These are phyloP conservation scores for Camelina laxa DNA, from an alignment of 345 rosid species.

Conservation along the genomic window DNA sequence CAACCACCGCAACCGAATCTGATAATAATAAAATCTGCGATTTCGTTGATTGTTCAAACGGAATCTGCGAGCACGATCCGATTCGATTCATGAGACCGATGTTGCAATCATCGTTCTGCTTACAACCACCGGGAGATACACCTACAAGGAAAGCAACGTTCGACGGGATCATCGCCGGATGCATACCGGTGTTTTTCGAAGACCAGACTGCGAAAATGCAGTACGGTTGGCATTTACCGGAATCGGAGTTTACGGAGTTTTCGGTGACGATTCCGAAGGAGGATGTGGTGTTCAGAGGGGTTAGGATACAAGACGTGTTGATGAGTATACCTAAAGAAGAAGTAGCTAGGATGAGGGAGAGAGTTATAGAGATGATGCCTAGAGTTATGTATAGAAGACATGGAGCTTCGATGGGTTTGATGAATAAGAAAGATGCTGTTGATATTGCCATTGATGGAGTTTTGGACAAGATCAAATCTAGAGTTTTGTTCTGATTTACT, in stretches of 20 bases:
- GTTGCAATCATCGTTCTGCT: constrained; percentile 73
- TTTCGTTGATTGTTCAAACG: constrained; percentile 86
- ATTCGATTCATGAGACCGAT: constrained; percentile 78
- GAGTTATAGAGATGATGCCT: constrained; percentile 70
- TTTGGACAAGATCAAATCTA: constrained; percentile 59
- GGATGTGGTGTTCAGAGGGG: constrained; percentile 75
- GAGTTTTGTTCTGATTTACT: constrained; percentile 32
- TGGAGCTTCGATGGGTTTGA: constrained; percentile 69
- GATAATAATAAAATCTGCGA: constrained; percentile 53
- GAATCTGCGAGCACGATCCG: constrained; percentile 91
- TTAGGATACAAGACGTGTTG: constrained; percentile 74
- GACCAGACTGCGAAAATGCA: constrained; percentile 75
- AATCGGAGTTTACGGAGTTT: constrained; percentile 55
- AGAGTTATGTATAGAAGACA: constrained; percentile 77
- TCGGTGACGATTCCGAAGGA: constrained; percentile 79
- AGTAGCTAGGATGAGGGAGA: constrained; percentile 76
- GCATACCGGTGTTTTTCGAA: constrained; percentile 93
- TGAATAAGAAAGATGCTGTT: constrained; percentile 76
- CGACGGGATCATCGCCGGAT: constrained; percentile 82
- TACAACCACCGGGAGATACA: constrained; percentile 94
- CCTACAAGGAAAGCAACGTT: constrained; percentile 86
- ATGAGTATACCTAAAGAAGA: constrained; percentile 60
- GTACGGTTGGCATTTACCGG: constrained; percentile 78
- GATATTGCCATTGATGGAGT: constrained; percentile 80
- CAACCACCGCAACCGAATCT: not conserved